Percentiles rank a stretch among this genome's conserved stretches.
These are phyloP conservation scores for Senecio squalidus DNA, from an alignment of 140 eudicot genomes.

Conservation along the genomic window DNA sequence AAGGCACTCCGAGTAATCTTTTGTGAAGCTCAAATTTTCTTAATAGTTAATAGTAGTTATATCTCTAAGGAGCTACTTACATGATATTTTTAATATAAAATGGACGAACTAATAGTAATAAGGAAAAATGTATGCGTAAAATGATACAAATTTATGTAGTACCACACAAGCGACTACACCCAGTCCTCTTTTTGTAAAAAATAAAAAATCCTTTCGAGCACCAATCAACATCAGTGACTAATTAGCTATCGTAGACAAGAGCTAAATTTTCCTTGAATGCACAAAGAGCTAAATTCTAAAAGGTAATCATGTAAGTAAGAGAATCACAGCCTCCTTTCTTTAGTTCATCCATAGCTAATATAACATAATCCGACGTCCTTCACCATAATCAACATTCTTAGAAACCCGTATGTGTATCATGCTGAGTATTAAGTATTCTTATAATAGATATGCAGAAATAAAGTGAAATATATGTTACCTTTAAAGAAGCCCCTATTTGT, in stretches of 20 bases:
- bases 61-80: too few relatives aligned
- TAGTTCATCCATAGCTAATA: neutral
- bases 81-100: too few relatives aligned
- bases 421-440: neutral
- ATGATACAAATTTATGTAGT: too few relatives aligned
- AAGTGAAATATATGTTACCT: slow-evolving; percentile 23
- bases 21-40: neutral
- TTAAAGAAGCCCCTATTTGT: slow-evolving; percentile 4
- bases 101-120: too few relatives aligned
- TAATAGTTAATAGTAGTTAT: neutral
- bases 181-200: too few relatives aligned
- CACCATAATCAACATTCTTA: neutral
- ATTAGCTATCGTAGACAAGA: neutral
- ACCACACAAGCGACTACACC: too few relatives aligned
- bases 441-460: slow-evolving; percentile 6
- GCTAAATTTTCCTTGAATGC: neutral
- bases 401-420: too few relatives aligned
- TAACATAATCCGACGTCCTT: neutral
- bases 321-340: slow-evolving; percentile 1
- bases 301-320: neutral
- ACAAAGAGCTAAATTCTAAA: neutral
- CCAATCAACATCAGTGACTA: neutral
- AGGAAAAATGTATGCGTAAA: too few relatives aligned
- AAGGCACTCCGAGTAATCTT: neutral
- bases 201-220: too few relatives aligned